phyloP scores from a whole-genome alignment of 768 basidiomycete genomes.

The Trametes villosa region DNA sequence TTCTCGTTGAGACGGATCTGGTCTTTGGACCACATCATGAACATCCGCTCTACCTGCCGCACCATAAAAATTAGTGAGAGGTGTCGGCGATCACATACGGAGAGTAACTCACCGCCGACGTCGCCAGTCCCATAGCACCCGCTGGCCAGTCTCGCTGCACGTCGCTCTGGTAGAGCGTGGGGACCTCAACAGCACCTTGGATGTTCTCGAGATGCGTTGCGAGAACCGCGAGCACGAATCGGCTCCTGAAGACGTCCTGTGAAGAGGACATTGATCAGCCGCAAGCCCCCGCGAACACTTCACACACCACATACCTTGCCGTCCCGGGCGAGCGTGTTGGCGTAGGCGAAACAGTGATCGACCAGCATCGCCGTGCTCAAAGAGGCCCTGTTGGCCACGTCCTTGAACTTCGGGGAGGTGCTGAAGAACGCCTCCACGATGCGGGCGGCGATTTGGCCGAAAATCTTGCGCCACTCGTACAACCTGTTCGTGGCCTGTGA shows the following conservation, averaged over 20 bases:
- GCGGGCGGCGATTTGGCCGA: neutral
- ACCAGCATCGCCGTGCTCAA: neutral
- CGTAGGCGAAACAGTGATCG: neutral
- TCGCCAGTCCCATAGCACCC: too few species aligned
- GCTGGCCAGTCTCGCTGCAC: too few species aligned
- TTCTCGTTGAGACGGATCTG: too few species aligned
- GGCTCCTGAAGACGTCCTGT: neutral
- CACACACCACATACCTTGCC: neutral
- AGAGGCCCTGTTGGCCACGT: neutral
- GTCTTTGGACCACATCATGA: too few species aligned
- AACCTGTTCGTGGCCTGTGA: neutral
- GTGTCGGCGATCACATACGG: too few species aligned
- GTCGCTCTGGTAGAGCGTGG: neutral
- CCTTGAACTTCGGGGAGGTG: neutral
- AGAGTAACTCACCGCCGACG: too few species aligned
- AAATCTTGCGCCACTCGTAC: neutral
- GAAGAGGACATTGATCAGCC: neutral
- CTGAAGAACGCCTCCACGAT: neutral
- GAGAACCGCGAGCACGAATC: neutral
- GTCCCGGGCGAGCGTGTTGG: neutral
- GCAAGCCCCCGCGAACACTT: neutral
- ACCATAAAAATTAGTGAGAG: too few species aligned
- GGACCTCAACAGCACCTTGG: neutral
- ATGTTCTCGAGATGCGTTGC: neutral
- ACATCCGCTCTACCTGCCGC: too few species aligned